Evolutionary conservation across 2,329 filamentous ascomycete species (phyloP).

Genomic region (Diplodia seriata): DNA sequence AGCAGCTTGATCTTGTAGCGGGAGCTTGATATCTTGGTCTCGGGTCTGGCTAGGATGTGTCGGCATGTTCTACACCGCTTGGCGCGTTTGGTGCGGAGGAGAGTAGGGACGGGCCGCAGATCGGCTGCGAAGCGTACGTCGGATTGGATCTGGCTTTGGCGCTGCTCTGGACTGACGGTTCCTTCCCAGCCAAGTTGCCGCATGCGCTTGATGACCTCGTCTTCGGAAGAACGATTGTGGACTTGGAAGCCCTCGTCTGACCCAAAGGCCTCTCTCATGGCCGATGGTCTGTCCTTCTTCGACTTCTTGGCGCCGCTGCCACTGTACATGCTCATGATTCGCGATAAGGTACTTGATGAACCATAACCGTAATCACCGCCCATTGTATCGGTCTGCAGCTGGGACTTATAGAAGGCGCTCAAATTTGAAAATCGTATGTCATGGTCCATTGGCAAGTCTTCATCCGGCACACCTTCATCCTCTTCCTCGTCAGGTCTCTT

Average conservation of each 20-base stretch:
- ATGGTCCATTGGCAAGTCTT: constrained; percentile 51
- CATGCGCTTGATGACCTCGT: constrained; percentile 62
- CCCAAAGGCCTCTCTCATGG: constrained; percentile 81
- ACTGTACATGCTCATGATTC: constrained; percentile 92
- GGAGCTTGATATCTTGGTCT: constrained; percentile 85
- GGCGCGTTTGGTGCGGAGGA: constrained; percentile 88
- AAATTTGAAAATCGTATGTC: constrained; percentile 78
- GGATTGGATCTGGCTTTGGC: constrained; percentile 57
- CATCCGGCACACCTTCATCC: constrained; percentile 34
- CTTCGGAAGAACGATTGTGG: constrained; percentile 66
- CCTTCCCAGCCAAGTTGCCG: constrained; percentile 70
- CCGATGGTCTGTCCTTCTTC: constrained; percentile 68
- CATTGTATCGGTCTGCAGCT: constrained; percentile 66
- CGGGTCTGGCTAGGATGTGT: constrained; percentile 93
- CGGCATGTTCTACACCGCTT: constrained; percentile 93
- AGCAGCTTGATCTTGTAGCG: constrained; percentile 93
- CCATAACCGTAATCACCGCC: constrained; percentile 51
- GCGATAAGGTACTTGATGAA: constrained; percentile 75
- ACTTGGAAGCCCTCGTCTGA: constrained; percentile 74
- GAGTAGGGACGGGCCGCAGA: constrained; percentile 79
- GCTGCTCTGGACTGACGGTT: constrained; percentile 63
- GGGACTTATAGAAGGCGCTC: constrained; percentile 80
- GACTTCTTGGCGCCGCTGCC: constrained; percentile 58
- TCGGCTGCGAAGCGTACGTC: constrained; percentile 71
- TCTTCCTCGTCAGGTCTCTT: constrained; percentile 34